Evolutionary conservation across 371 early-diverging fungal genomes (phyloP).

Genomic region (Haplosporangium sp.): DNA sequence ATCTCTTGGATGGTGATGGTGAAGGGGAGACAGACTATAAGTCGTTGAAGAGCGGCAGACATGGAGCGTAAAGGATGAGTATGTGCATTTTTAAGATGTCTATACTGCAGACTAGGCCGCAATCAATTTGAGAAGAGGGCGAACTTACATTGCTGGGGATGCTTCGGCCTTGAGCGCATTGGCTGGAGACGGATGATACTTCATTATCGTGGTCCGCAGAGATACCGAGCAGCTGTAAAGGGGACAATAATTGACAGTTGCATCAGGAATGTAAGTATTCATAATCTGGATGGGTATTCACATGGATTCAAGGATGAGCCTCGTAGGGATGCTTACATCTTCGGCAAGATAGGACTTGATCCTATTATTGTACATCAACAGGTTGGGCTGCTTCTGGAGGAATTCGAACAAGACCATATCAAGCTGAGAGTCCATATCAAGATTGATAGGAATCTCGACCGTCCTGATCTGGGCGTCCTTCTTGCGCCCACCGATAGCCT

Average conservation of each 20-base stretch:
- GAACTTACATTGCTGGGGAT: conserved; percentile 28
- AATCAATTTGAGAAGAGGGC: background rate
- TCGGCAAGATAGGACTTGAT: conserved; percentile 52
- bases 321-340: conserved; percentile 26
- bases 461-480: conserved; percentile 50
- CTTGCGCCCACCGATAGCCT: conserved; percentile 55
- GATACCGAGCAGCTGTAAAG: conserved; percentile 40
- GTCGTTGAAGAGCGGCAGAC: background rate
- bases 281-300: no score
- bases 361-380: conserved; percentile 52
- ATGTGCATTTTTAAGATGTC: background rate
- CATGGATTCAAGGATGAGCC: background rate
- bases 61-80: background rate
- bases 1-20: conserved; percentile 18
- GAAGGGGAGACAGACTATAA: background rate
- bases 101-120: background rate
- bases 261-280: background rate
- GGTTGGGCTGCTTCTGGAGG: conserved; percentile 50
- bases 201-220: conserved; percentile 26
- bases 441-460: conserved; percentile 53
- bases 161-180: conserved; percentile 1
- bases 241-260: background rate
- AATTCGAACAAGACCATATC: conserved; percentile 47
- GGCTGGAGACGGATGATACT: background rate
- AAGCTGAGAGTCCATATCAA: conserved; percentile 37